Evolutionary conservation across 495 filamentous ascomycete genomes (phyloP).

Genomic region (Aspergillus heteromorphus): DNA sequence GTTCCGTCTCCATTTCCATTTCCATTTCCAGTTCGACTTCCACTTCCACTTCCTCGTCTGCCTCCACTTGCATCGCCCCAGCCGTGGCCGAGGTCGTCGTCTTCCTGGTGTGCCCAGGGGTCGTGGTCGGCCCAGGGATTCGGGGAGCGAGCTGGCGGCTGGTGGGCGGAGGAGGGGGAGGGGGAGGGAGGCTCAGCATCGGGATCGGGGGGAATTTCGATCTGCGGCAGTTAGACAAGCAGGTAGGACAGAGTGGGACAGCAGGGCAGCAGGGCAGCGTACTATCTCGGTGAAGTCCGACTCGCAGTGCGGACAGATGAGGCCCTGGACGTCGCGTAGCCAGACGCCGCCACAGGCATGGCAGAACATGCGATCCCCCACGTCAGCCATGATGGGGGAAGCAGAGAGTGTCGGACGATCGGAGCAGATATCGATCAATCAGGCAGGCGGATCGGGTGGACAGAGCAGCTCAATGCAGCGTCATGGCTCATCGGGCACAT

Average conservation of each 20-base stretch:
- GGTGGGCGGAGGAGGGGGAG: constrained; percentile 13
- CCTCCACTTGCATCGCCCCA: too few relatives aligned
- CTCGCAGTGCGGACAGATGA: constrained; percentile 71
- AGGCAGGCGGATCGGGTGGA: too few relatives aligned
- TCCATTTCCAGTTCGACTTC: neutral
- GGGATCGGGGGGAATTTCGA: constrained; percentile 34
- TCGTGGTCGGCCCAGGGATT: constrained; percentile 33
- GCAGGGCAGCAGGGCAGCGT: too few relatives aligned
- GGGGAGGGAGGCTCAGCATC: constrained; percentile 14
- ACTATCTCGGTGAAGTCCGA: constrained; percentile 82
- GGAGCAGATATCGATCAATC: too few relatives aligned
- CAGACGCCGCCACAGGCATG: constrained; percentile 76
- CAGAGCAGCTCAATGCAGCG: too few relatives aligned
- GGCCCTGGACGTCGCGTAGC: constrained; percentile 59
- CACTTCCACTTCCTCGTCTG: constrained; percentile 17
- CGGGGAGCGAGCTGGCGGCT: constrained; percentile 16
- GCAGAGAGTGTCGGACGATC: too few relatives aligned
- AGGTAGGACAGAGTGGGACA: constrained; percentile 3
- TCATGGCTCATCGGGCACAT: too few relatives aligned
- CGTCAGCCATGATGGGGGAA: constrained; percentile 33
- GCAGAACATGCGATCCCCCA: constrained; percentile 69
- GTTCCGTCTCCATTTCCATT: neutral
- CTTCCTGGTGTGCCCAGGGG: constrained; percentile 33
- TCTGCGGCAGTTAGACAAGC: constrained; percentile 30
- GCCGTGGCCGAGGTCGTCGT: constrained; percentile 7